Evolutionary conservation across 345 rosid genomes (phyloP).

Genomic region (Geranium rotundifolium): DNA sequence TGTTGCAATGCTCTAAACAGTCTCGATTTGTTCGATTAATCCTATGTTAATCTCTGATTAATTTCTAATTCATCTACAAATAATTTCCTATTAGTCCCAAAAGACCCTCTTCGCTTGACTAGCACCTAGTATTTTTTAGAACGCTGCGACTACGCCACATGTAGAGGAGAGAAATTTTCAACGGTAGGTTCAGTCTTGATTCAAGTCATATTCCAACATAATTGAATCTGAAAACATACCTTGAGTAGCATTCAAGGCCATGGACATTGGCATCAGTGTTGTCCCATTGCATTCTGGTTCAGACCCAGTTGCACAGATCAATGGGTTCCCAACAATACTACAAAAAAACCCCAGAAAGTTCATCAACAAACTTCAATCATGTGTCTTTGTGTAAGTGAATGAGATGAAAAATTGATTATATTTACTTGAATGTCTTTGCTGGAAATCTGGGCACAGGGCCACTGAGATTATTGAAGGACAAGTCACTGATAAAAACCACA

Average conservation of each 20-base stretch:
- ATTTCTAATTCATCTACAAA: too few species aligned
- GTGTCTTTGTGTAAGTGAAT: slow-evolving; percentile 7
- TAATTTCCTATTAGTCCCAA: too few species aligned
- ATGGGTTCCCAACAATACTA: slow-evolving; percentile 85
- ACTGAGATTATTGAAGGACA: slow-evolving; percentile 87
- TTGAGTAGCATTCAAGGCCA: slow-evolving; percentile 73
- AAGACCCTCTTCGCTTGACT: background rate
- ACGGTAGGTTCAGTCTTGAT: too few species aligned
- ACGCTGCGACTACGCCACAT: too few species aligned
- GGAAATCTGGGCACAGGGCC: slow-evolving; percentile 80
- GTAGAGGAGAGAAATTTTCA: too few species aligned
- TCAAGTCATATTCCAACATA: background rate
- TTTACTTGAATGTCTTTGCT: slow-evolving; percentile 85
- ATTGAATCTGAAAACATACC: slow-evolving; percentile 22
- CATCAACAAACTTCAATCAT: slow-evolving; percentile 1
- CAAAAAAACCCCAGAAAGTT: slow-evolving; percentile 1
- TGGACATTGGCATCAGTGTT: slow-evolving; percentile 85
- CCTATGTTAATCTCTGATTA: too few species aligned
- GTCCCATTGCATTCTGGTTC: slow-evolving; percentile 86
- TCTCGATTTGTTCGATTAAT: too few species aligned
- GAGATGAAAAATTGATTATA: background rate
- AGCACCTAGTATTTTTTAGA: too few species aligned
- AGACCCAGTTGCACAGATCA: slow-evolving; percentile 74
- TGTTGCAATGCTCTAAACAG: too few species aligned
- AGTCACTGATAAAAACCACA: slow-evolving; percentile 44